Base-by-base conservation (phyloP, 768 basidiomycete genomes). In the Panus rudis region DNA sequence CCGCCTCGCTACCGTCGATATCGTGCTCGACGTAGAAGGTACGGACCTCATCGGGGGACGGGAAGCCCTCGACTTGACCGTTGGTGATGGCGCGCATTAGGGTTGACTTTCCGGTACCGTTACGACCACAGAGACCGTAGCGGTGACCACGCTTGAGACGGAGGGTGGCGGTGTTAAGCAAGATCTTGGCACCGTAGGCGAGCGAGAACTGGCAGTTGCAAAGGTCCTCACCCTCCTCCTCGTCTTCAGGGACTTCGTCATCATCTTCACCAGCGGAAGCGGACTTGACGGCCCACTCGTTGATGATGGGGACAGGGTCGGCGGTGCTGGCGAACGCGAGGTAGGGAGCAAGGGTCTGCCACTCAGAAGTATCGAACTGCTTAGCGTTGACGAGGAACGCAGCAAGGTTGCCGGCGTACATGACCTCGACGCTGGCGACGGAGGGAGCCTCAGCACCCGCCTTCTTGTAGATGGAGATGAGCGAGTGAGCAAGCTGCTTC, bases 21-120 rank as follows among this genome's bases (percentile, higher is more conserved):
- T 97, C 93, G 75, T 97, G 93, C 75, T 94, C 93, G 62, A 97
- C 93, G 69, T 96, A 97, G 82, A 94, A 97, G 49, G 93, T 97
- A 64, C 93, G 91, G 62, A 97, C 93, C 61, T 92, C 85, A 41
- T 93, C 89, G 43, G 92, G 90, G 16, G 92, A 93, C 11, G 93
- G 93, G 85, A 97, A 97, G 56, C 93, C 93, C 60, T 97, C 93
- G 55, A 97, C 93, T 70, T 97, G 93, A 47, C 86, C 89, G 57
- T 91, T 92, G 68, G 81, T 88, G 65, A 92, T 92, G 49, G 89
- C 88, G 52, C 87, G 81, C 89, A 92, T 91, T 63, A 91, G 79
- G 21, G 88, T 91, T 1, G 88, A 91, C 76, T 97, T 97, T 57
- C 93, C 93, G 59, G 92, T 92, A 80, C 93, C 93, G 68, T 97